A percentile compares a stretch with the other conserved stretches of the same genome.
phyloP scores from a whole-genome alignment of 257 asterid species.

The Rubia yunnanensis region DNA sequence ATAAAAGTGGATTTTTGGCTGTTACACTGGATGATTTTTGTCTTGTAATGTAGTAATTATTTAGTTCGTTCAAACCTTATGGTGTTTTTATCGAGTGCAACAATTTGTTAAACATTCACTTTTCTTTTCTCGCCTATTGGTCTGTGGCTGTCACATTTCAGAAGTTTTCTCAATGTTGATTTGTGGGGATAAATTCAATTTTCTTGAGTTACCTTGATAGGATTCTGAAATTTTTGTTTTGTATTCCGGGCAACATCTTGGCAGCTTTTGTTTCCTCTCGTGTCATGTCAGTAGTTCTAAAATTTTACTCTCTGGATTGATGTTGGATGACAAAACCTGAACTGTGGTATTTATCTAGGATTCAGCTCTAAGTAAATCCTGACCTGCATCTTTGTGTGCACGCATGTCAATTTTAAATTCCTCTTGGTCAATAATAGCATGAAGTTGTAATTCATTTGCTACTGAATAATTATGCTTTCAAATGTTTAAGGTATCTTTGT shows the following conservation, averaged over 20 bases:
- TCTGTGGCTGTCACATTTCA: no score
- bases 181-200: not conserved
- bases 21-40: not conserved
- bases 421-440: not conserved
- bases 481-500: conserved; percentile 57
- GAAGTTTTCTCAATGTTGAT: not conserved
- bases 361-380: not conserved
- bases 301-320: not conserved
- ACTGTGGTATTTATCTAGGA: not conserved
- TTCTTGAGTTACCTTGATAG: not conserved
- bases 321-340: not conserved
- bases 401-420: not conserved
- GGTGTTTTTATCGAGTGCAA: not conserved
- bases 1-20: not conserved
- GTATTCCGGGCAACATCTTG: not conserved
- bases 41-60: no score
- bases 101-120: not conserved
- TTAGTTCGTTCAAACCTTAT: not conserved
- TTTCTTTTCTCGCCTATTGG: not conserved
- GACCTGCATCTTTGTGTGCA: not conserved
- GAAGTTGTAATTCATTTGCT: conserved; percentile 1
- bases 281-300: not conserved
- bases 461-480: conserved; percentile 4
- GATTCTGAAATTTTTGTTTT: not conserved
- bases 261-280: not conserved